Conservation (phyloP, 2,329 filamentous ascomycete species). For the Diaporthe sp. region DNA sequence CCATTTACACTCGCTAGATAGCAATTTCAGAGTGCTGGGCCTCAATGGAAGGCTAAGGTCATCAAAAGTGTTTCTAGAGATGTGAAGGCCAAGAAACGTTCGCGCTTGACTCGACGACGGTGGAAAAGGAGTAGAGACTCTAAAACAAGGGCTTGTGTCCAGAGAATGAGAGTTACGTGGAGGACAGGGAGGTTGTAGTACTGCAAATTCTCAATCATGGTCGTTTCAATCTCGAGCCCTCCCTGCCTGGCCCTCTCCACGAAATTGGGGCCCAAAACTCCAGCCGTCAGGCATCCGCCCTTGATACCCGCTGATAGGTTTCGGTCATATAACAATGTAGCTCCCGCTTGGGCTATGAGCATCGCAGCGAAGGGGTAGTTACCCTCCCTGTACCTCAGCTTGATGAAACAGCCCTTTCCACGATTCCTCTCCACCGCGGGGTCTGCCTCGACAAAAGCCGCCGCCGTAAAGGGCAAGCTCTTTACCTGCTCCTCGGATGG, state of each 20-base stretch:
- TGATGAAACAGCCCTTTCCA: conserved; percentile 21
- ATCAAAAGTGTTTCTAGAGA: too few species aligned
- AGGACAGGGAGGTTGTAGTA: too few species aligned
- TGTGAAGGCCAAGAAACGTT: too few species aligned
- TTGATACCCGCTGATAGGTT: conserved; percentile 29
- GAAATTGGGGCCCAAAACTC: not conserved
- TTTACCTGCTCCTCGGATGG: conserved; percentile 32
- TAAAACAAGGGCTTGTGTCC: too few species aligned
- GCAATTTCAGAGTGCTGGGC: too few species aligned
- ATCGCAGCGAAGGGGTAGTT: conserved; percentile 22
- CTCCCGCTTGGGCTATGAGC: conserved; percentile 18
- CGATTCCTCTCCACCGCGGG: not conserved
- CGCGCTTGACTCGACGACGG: too few species aligned
- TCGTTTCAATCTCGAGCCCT: conserved; percentile 13
- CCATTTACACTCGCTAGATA: too few species aligned
- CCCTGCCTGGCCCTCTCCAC: conserved; percentile 15
- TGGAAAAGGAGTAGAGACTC: too few species aligned
- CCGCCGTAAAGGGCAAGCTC: conserved; percentile 33
- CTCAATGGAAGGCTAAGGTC: too few species aligned
- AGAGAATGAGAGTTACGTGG: too few species aligned
- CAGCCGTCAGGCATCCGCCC: conserved; percentile 19
- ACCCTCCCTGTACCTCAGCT: conserved; percentile 5
- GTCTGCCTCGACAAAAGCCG: conserved; percentile 31
- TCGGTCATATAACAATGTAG: conserved; percentile 29
- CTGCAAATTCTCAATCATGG: conserved; percentile 11